Evolutionary conservation across 2,329 filamentous ascomycete genomes (phyloP).

Genomic region (Sclerotinia glacialis): DNA sequence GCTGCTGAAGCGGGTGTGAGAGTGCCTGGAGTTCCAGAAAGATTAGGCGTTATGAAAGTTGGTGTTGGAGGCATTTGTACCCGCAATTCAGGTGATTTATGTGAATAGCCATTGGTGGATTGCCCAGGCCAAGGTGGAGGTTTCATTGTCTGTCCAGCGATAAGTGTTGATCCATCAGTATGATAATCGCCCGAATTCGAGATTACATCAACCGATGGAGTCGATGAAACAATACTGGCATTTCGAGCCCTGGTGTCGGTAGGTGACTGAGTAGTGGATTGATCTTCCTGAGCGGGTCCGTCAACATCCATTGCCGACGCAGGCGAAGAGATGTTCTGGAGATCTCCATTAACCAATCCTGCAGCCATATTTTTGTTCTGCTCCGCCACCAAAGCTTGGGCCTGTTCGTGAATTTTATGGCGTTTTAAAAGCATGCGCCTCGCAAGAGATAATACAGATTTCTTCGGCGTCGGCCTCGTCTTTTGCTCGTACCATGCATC

Average conservation of each 20-base stretch:
- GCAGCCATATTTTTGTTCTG: slow-evolving; percentile 21
- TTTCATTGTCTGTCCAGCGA: slow-evolving; percentile 32
- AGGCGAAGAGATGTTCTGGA: slow-evolving; percentile 27
- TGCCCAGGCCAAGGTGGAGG: slow-evolving; percentile 37
- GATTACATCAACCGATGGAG: slow-evolving; percentile 31
- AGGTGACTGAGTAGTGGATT: slow-evolving; percentile 28
- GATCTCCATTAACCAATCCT: slow-evolving; percentile 21
- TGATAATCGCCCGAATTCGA: slow-evolving; percentile 31
- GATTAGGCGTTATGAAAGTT: slow-evolving; percentile 44
- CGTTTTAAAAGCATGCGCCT: slow-evolving; percentile 38
- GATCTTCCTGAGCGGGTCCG: slow-evolving; percentile 25
- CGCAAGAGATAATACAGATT: slow-evolving; percentile 35
- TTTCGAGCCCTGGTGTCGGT: slow-evolving; percentile 30
- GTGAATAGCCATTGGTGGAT: slow-evolving; percentile 20
- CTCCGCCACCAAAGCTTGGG: slow-evolving; percentile 23
- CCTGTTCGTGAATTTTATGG: slow-evolving; percentile 28
- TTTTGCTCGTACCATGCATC: slow-evolving; percentile 38
- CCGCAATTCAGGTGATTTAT: slow-evolving; percentile 32
- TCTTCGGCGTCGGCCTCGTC: slow-evolving; percentile 27
- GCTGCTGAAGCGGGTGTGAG: slow-evolving; percentile 49
- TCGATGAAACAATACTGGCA: slow-evolving; percentile 34
- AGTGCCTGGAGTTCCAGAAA: slow-evolving; percentile 39
- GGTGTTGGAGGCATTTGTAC: slow-evolving; percentile 59
- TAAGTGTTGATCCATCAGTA: slow-evolving; percentile 32
- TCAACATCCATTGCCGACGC: slow-evolving; percentile 33